phyloP scores from a whole-genome alignment of 345 rosid genomes.

The Geranium rotundifolium region DNA sequence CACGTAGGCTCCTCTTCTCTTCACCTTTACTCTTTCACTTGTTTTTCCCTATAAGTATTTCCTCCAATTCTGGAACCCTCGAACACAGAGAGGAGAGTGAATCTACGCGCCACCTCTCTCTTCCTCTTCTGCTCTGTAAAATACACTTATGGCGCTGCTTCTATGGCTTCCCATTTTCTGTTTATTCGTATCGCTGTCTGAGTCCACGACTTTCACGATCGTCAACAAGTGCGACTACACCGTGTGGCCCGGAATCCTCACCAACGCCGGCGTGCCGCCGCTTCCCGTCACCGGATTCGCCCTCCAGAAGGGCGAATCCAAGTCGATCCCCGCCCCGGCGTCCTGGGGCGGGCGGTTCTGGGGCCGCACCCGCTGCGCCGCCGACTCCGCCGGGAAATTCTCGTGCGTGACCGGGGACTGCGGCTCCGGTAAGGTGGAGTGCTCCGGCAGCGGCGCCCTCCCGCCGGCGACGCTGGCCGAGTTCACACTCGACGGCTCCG shows the following conservation, averaged over 20 bases:
- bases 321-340: constrained; percentile 24
- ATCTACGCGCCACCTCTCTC: background rate
- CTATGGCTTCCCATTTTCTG: background rate
- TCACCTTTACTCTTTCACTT: background rate
- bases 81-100: background rate
- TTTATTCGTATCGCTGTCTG: background rate
- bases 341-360: constrained; percentile 69
- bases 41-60: too few relatives aligned
- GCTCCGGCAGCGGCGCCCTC: constrained; percentile 40
- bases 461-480: constrained; percentile 56
- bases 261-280: constrained; percentile 43
- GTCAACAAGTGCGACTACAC: constrained; percentile 47
- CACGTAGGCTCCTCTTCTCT: background rate
- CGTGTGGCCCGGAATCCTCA: constrained; percentile 61
- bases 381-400: constrained; percentile 44
- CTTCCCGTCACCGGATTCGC: constrained; percentile 48
- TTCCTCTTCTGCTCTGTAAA: too few relatives aligned
- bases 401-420: constrained; percentile 56
- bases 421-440: constrained; percentile 30
- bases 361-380: constrained; percentile 54
- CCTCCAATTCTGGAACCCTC: too few relatives aligned
- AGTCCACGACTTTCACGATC: constrained; percentile 32
- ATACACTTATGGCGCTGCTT: background rate
- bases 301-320: constrained; percentile 31
- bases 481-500: constrained; percentile 41